Percentiles rank a stretch among this genome's conserved stretches.
Evolutionary conservation across 495 filamentous ascomycete species (phyloP).

Genomic region (Thermothielavioides terrestris): DNA sequence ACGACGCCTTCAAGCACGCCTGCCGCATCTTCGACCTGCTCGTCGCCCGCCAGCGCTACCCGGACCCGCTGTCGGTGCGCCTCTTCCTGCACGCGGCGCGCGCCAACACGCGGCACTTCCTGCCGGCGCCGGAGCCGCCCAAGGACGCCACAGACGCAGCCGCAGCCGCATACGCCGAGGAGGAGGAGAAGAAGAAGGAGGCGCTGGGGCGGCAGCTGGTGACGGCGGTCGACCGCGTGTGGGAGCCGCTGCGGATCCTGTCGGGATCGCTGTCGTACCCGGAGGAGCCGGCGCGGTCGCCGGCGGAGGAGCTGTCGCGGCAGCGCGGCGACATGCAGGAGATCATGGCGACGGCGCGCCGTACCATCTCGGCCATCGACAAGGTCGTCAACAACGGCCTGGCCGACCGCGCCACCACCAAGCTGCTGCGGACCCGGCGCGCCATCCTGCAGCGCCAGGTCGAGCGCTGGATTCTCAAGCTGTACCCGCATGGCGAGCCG

Average conservation of each 20-base stretch:
- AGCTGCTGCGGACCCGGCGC: constrained; percentile 19
- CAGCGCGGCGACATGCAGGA: constrained; percentile 22
- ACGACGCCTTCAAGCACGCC: constrained; percentile 48
- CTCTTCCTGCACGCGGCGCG: constrained; percentile 34
- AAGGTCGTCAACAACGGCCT: constrained; percentile 17
- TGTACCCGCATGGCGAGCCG: constrained; percentile 13
- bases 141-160: neutral
- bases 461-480: constrained; percentile 17
- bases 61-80: constrained; percentile 36
- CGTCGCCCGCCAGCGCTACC: constrained; percentile 30
- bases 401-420: neutral
- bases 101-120: constrained; percentile 20
- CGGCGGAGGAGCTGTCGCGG: constrained; percentile 6
- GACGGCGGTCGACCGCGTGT: constrained; percentile 32
- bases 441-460: constrained; percentile 25
- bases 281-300: constrained; percentile 6
- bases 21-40: constrained; percentile 51
- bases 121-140: too few relatives aligned
- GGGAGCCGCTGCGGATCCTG: constrained; percentile 27
- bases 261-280: constrained; percentile 19
- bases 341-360: constrained; percentile 31
- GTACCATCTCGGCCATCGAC: constrained; percentile 35
- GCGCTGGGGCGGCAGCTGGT: constrained; percentile 28
- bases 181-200: too few relatives aligned
- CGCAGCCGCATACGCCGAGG: neutral